A percentile compares a stretch with the other conserved stretches of the same genome.
phyloP scores from a whole-genome alignment of 2,329 filamentous ascomycete genomes.

The Chrysosporium queenslandicum region DNA sequence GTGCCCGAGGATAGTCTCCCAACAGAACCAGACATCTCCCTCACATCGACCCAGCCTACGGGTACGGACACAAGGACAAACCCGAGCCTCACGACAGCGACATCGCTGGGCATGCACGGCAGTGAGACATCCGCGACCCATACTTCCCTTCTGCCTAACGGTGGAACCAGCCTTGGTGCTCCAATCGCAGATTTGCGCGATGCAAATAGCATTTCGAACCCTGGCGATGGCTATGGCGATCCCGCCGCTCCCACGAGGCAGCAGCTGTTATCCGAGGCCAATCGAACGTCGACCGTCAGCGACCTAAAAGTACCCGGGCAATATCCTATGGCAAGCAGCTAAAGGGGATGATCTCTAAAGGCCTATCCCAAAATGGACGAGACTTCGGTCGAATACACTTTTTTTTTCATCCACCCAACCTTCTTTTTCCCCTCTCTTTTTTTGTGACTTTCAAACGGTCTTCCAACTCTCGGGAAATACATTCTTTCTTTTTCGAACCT shows the following conservation, averaged over 20 bases:
- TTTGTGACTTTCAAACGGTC: no score
- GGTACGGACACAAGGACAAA: conserved; percentile 24
- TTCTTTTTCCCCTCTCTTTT: not conserved
- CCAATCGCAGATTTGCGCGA: not conserved
- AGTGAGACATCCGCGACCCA: not conserved
- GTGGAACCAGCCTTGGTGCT: not conserved
- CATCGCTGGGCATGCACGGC: not conserved
- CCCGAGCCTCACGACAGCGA: conserved; percentile 15
- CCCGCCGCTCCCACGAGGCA: not conserved
- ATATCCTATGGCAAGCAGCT: conserved; percentile 38
- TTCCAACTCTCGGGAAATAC: no score
- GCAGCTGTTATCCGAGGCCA: conserved; percentile 12
- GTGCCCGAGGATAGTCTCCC: conserved; percentile 6
- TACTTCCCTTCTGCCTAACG: not conserved
- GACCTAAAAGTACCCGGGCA: conserved; percentile 61
- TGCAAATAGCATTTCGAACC: not conserved
- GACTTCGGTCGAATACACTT: no score
- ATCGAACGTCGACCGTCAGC: conserved; percentile 49
- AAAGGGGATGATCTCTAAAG: not conserved
- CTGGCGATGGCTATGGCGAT: not conserved
- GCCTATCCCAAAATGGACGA: no score
- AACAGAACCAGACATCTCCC: conserved; percentile 11
- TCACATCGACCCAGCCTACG: conserved; percentile 15
- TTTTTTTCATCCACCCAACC: not conserved
- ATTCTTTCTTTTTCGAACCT: not conserved